Evolutionary conservation across 257 asterid species (phyloP).

Genomic region (Przewalskia tangutica): DNA sequence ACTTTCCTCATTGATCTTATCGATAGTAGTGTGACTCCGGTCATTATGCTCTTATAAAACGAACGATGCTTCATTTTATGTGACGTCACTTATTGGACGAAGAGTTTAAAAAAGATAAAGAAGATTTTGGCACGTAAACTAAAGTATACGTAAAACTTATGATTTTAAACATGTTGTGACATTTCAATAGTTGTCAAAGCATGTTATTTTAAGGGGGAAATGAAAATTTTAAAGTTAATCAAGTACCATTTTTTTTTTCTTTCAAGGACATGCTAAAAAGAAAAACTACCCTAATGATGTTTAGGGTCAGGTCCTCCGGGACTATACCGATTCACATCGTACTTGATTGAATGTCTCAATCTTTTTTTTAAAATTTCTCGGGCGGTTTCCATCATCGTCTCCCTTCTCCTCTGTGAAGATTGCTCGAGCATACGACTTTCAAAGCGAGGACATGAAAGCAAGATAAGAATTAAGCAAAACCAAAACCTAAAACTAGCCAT

Average conservation of each 20-base stretch:
- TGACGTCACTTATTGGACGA: not conserved
- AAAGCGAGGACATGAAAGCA: not conserved
- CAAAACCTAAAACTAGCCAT: conserved; percentile 5
- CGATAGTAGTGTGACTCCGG: not conserved
- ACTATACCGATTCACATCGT: not conserved
- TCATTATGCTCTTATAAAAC: no score
- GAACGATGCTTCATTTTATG: not conserved
- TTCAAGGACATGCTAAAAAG: not conserved
- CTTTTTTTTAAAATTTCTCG: not conserved
- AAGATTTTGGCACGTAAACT: not conserved
- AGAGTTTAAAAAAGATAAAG: not conserved
- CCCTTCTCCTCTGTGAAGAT: not conserved
- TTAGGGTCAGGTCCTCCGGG: conserved; percentile 11
- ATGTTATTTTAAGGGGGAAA: not conserved
- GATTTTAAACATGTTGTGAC: not conserved
- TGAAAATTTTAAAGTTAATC: not conserved
- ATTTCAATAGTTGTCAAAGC: not conserved
- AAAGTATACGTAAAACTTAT: not conserved
- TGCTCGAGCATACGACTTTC: not conserved
- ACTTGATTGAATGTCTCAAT: not conserved
- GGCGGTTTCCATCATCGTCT: not conserved
- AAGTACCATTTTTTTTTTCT: not conserved
- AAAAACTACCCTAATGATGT: not conserved
- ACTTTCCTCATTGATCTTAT: no score
- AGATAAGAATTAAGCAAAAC: not conserved